These are phyloP conservation scores for Candida coleopterorum DNA, from an alignment of 805 yeast genomes.

Conservation along the genomic window DNA sequence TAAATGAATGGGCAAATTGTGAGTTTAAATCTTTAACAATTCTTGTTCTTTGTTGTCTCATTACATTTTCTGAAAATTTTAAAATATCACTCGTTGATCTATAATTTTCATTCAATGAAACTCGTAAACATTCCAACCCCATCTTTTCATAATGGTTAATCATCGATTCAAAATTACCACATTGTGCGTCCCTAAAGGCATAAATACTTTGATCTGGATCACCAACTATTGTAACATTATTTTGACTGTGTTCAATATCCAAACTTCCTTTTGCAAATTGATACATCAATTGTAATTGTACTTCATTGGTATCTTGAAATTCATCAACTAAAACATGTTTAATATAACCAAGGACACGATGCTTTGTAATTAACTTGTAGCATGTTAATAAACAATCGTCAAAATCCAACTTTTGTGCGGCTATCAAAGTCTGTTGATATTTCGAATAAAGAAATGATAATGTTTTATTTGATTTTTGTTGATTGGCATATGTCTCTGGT, in stretches of 20 bases:
- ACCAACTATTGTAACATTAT: conserved; percentile 83
- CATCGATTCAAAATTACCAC: conserved; percentile 62
- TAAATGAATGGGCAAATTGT: conserved; percentile 36
- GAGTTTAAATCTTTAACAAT: conserved; percentile 42
- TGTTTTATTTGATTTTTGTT: conserved; percentile 10
- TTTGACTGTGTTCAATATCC: conserved; percentile 21
- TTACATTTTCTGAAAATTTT: conserved; percentile 56
- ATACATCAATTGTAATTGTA: conserved; percentile 69
- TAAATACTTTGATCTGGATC: conserved; percentile 97
- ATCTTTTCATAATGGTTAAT: conserved; percentile 29
- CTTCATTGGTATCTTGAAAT: conserved; percentile 83
- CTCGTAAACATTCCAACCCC: conserved; percentile 17
- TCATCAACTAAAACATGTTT: conserved; percentile 86
- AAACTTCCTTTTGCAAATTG: conserved; percentile 36
- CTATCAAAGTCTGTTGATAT: conserved; percentile 48
- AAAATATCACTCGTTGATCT: conserved; percentile 72
- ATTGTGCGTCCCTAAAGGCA: conserved; percentile 77
- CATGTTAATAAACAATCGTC: conserved; percentile 73
- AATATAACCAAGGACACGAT: conserved; percentile 44
- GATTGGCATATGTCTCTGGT: conserved; percentile 34
- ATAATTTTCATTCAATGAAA: conserved; percentile 65
- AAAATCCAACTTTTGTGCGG: conserved; percentile 58
- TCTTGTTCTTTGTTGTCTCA: conserved; percentile 55
- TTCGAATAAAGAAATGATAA: conserved; percentile 37
- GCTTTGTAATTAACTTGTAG: conserved; percentile 41